Conservation (phyloP, 192 early-diverging fungal genomes). For the Rhizoclosmatium globosum region DNA sequence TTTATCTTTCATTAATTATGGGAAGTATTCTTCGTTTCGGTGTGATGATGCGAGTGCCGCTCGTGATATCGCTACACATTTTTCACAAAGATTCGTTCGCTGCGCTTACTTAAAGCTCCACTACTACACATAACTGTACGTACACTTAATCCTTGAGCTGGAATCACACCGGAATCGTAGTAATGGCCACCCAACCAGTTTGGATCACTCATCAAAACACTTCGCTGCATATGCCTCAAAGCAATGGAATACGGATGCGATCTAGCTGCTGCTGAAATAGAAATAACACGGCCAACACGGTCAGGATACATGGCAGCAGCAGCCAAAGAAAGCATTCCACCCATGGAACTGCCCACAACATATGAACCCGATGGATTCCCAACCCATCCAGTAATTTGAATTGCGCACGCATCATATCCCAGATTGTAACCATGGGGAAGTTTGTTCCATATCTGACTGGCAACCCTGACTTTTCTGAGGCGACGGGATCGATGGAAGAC, state of each 20-base stretch:
- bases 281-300: conserved; percentile 79
- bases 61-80: no score
- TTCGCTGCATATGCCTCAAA: conserved; percentile 88
- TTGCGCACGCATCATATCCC: conserved; percentile 96
- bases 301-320: conserved; percentile 84
- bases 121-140: not conserved
- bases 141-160: conserved; percentile 94
- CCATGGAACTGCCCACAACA: conserved; percentile 90
- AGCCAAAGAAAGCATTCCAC: conserved; percentile 93
- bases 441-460: conserved; percentile 75
- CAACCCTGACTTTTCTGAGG: conserved; percentile 33
- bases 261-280: conserved; percentile 90
- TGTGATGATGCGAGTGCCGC: no score
- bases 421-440: conserved; percentile 62
- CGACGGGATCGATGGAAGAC: conserved; percentile 75
- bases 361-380: conserved; percentile 82
- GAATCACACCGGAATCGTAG: conserved; percentile 79
- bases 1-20: no score
- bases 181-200: conserved; percentile 96
- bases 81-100: no score
- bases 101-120: no score
- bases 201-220: conserved; percentile 95
- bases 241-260: conserved; percentile 98
- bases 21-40: no score
- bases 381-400: conserved; percentile 84